These are phyloP conservation scores for Sanchytrium tribonematis DNA, from an alignment of 371 early-diverging fungal species.

Conservation along the genomic window DNA sequence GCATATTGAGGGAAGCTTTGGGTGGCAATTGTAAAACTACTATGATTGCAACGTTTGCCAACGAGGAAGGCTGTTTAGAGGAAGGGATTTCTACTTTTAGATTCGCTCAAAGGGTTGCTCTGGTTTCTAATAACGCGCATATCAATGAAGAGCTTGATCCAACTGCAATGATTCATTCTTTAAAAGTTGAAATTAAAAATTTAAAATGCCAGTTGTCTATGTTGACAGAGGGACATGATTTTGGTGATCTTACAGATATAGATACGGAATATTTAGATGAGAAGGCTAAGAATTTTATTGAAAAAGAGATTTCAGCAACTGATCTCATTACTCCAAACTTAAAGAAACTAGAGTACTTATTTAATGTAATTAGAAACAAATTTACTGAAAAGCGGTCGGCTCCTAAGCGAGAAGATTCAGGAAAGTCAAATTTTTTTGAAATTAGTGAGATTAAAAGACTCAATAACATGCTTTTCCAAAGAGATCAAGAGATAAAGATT, in stretches of 20 bases:
- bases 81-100: conserved; percentile 29
- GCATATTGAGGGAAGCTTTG: conserved; percentile 30
- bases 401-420: neutral
- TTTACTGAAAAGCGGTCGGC: conserved; percentile 2
- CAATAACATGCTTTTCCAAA: conserved; percentile 13
- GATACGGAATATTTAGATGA: neutral
- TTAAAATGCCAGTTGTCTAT: conserved; percentile 22
- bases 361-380: conserved; percentile 16
- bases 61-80: conserved; percentile 21
- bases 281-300: conserved; percentile 3
- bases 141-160: conserved; percentile 29
- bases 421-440: neutral
- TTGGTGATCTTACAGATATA: conserved; percentile 4
- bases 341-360: neutral
- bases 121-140: conserved; percentile 19
- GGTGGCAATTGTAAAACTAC: conserved; percentile 38
- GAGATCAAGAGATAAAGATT: conserved; percentile 23
- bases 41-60: conserved; percentile 30
- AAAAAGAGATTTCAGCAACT: conserved; percentile 9
- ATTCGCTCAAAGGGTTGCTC: conserved; percentile 27
- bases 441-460: conserved; percentile 5
- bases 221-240: conserved; percentile 13
- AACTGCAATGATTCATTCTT: conserved; percentile 15
- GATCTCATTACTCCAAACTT: neutral
- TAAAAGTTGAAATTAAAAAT: conserved; percentile 16